phyloP scores from a whole-genome alignment of 805 yeast genomes.

The Ogataea wickerhamii region DNA sequence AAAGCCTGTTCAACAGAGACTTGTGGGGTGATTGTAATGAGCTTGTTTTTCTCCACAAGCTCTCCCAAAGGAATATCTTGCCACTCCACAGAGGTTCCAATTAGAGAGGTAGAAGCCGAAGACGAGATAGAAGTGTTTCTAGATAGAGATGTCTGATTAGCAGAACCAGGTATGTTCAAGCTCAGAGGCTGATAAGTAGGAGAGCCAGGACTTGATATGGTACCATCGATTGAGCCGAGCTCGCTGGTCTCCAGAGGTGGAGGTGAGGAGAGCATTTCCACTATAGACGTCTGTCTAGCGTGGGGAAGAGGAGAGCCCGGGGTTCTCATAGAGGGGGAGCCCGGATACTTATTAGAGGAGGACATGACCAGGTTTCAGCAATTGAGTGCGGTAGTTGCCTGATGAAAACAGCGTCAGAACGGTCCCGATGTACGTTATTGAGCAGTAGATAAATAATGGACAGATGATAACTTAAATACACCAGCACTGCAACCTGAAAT shows the following conservation, averaged over 20 bases:
- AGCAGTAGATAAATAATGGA: too few species aligned
- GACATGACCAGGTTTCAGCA: too few species aligned
- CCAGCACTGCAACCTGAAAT: too few species aligned
- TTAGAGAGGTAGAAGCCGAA: conserved; percentile 30
- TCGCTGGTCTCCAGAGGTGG: conserved; percentile 50
- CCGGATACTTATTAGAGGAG: conserved; percentile 32
- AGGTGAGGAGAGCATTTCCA: conserved; percentile 71
- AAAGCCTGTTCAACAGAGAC: conserved; percentile 85
- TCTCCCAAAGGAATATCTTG: conserved; percentile 66
- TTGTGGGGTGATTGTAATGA: conserved; percentile 63
- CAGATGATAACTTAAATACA: too few species aligned
- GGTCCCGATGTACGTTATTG: too few species aligned
- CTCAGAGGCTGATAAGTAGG: conserved; percentile 10
- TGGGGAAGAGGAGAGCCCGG: conserved; percentile 31
- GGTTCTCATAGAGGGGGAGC: conserved; percentile 36
- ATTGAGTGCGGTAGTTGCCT: too few species aligned
- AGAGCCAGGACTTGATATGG: conserved; percentile 15
- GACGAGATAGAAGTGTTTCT: conserved; percentile 37
- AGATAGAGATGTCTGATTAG: conserved; percentile 27
- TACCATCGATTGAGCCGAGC: conserved; percentile 12
- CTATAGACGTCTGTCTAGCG: conserved; percentile 64
- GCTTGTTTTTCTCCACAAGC: conserved; percentile 72
- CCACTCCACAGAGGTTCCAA: conserved; percentile 53
- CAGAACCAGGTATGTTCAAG: conserved; percentile 5
- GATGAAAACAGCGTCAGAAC: too few species aligned